Conservation (phyloP, 257 asterid genomes). For the Linderniella brevidens region DNA sequence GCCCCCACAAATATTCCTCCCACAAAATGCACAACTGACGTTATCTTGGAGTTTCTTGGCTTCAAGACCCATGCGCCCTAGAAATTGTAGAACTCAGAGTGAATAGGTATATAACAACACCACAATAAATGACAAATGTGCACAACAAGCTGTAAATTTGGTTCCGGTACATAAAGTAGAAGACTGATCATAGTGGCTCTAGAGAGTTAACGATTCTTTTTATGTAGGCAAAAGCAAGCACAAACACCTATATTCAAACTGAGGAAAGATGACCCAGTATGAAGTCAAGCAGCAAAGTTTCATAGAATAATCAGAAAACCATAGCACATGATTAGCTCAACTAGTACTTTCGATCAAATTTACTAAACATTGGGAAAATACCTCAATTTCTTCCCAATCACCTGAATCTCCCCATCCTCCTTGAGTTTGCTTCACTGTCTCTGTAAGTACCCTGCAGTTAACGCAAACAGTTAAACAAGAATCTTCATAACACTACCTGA, state of each 20-base stretch:
- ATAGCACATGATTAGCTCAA: constrained; percentile 2
- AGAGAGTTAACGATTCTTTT: no score
- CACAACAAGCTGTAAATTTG: no score
- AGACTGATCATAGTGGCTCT: no score
- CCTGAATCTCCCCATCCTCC: constrained; percentile 38
- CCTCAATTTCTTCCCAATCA: constrained; percentile 85
- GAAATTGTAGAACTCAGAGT: constrained; percentile 10
- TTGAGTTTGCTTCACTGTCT: constrained; percentile 61
- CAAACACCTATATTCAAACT: no score
- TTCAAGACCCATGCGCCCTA: constrained; percentile 93
- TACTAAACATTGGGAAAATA: constrained; percentile 10
- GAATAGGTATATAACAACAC: constrained; percentile 2
- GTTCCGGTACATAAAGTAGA: no score
- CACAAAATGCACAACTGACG: constrained; percentile 55
- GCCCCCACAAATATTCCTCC: constrained; percentile 98
- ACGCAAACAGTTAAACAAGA: constrained; percentile 5
- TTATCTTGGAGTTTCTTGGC: constrained; percentile 41
- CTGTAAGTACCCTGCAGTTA: constrained; percentile 54
- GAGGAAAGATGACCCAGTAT: no score
- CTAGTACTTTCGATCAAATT: neutral
- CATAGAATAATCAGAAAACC: neutral
- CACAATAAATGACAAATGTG: constrained; percentile 1
- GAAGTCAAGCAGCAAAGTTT: no score
- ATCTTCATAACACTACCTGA: no score
- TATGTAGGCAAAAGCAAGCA: no score